Evolutionary conservation across 2,329 filamentous ascomycete genomes (phyloP).

Genomic region (Fusarium ambrosium): DNA sequence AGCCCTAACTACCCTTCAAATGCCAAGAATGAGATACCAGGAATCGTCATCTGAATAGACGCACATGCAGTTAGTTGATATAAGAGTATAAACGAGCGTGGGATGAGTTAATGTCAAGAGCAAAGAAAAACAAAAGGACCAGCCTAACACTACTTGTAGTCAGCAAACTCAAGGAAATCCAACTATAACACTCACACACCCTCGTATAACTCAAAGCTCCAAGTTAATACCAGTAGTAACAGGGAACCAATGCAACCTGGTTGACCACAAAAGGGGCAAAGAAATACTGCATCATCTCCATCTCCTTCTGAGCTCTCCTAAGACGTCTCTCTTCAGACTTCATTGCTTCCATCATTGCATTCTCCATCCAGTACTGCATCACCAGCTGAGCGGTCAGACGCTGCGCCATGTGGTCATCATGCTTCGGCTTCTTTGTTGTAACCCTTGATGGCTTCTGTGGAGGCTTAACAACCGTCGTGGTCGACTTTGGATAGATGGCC

Average conservation of each 20-base stretch:
- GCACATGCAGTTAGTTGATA: neutral
- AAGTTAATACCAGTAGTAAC: slow-evolving; percentile 1
- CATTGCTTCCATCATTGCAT: neutral
- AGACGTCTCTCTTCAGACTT: neutral
- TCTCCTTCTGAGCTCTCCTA: neutral
- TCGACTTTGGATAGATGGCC: neutral
- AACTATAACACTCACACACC: neutral
- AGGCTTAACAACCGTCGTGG: neutral
- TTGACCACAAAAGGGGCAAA: neutral
- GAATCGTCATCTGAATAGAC: neutral
- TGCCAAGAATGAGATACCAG: neutral
- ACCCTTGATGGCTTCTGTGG: neutral
- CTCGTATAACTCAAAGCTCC: no score
- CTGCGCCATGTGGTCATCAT: neutral
- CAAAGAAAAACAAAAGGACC: neutral
- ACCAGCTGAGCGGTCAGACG: slow-evolving; percentile 1
- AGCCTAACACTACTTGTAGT: neutral
- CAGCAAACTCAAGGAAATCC: neutral
- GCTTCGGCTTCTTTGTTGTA: neutral
- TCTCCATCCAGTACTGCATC: neutral
- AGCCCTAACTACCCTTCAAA: neutral
- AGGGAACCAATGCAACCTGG: neutral
- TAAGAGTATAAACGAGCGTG: neutral
- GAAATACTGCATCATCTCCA: slow-evolving; percentile 2
- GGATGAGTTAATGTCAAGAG: neutral